phyloP scores from a whole-genome alignment of 2,329 filamentous ascomycete genomes.

The Gnomoniopsis smithogilvyi region DNA sequence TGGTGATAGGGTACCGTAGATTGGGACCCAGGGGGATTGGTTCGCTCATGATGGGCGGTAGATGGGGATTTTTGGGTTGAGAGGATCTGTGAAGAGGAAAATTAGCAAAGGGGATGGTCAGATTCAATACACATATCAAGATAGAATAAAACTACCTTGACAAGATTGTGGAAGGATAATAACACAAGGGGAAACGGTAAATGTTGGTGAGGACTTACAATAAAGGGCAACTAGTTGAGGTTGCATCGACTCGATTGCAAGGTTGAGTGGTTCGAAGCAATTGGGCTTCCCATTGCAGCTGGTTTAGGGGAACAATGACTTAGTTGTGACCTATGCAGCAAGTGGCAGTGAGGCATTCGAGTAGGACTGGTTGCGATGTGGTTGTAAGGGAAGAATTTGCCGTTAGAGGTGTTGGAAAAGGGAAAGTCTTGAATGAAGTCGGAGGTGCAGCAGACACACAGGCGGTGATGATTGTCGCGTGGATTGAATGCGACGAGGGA shows the following conservation, averaged over 20 bases:
- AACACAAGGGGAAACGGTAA: no score
- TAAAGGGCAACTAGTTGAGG: background rate
- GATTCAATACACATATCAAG: no score
- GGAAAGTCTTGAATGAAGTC: background rate
- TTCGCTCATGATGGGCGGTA: constrained; percentile 36
- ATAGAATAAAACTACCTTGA: no score
- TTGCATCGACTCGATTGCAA: constrained; percentile 9
- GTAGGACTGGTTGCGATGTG: background rate
- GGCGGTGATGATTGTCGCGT: background rate
- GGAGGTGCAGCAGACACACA: background rate
- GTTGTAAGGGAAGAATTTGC: background rate
- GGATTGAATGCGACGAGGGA: background rate
- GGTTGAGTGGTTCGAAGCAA: constrained; percentile 2
- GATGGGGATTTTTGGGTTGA: background rate
- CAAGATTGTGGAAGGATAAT: background rate
- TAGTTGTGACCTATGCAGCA: background rate
- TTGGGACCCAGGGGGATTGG: constrained; percentile 52
- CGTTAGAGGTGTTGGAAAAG: background rate
- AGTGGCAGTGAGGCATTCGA: background rate
- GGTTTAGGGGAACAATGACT: background rate
- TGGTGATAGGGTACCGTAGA: constrained; percentile 89
- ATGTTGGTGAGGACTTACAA: background rate
- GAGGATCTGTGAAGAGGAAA: background rate
- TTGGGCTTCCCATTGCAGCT: constrained; percentile 18
- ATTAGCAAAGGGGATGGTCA: background rate